These are phyloP conservation scores for Phialophora chinensis DNA, from an alignment of 2,329 filamentous ascomycete species.

Conservation along the genomic window DNA sequence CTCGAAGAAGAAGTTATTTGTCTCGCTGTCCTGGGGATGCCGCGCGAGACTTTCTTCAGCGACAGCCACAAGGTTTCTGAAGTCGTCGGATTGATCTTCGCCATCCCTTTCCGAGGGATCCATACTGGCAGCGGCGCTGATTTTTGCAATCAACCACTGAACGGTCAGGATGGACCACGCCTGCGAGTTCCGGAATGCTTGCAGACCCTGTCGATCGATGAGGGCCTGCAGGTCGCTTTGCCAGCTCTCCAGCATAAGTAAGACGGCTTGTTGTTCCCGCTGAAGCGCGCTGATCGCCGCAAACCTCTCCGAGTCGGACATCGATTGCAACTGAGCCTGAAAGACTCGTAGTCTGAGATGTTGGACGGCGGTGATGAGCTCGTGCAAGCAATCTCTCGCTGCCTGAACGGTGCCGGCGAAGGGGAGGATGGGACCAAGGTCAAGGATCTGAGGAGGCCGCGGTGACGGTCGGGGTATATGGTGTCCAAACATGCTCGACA, in stretches of 20 bases:
- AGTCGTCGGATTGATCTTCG: slow-evolving; percentile 10
- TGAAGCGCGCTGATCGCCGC: background rate
- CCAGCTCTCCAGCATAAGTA: slow-evolving; percentile 6
- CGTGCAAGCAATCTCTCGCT: slow-evolving; percentile 8
- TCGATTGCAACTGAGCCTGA: background rate
- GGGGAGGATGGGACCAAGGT: background rate
- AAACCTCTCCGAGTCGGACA: background rate
- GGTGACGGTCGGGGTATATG: background rate
- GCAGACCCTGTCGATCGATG: background rate
- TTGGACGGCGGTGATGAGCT: slow-evolving; percentile 5
- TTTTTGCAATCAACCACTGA: slow-evolving; percentile 7
- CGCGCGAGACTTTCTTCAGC: slow-evolving; percentile 6
- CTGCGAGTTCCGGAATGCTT: background rate
- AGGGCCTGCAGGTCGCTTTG: background rate
- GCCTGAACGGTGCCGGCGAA: background rate
- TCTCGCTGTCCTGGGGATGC: background rate
- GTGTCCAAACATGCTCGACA: slow-evolving; percentile 13
- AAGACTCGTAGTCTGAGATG: slow-evolving; percentile 8
- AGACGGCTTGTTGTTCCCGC: slow-evolving; percentile 2
- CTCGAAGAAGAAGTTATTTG: slow-evolving; percentile 9
- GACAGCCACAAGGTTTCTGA: background rate
- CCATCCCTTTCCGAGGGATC: background rate
- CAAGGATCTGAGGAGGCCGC: background rate
- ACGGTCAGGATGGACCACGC: background rate
- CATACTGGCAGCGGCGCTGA: slow-evolving; percentile 11